These are phyloP conservation scores for Saccharomyces uvarum DNA, from an alignment of 1,139 yeast species.

Conservation along the genomic window DNA sequence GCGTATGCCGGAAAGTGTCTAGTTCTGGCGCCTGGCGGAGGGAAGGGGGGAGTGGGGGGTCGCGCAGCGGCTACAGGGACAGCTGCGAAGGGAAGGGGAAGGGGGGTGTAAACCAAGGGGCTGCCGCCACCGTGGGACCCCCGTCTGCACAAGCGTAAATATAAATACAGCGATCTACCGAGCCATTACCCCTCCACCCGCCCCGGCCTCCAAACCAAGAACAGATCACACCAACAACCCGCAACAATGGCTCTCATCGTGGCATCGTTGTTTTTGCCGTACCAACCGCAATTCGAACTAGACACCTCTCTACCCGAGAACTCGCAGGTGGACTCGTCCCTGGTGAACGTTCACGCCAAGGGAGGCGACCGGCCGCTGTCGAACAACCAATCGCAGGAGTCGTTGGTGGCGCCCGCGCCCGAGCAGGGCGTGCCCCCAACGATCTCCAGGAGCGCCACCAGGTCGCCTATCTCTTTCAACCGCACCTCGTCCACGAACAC, in stretches of 20 bases:
- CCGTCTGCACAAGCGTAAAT: background rate
- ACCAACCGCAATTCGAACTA: slow-evolving; percentile 32
- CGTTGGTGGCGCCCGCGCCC: slow-evolving; percentile 9
- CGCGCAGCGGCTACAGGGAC: background rate
- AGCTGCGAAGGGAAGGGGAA: background rate
- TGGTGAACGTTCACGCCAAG: slow-evolving; percentile 15
- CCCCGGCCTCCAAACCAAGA: background rate
- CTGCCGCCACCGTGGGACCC: background rate
- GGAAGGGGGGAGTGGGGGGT: background rate
- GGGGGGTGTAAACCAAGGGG: background rate
- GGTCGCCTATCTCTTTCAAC: slow-evolving; percentile 3
- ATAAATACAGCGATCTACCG: background rate
- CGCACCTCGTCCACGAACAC: slow-evolving; percentile 7
- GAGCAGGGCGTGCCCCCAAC: slow-evolving; percentile 3
- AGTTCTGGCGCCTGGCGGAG: background rate
- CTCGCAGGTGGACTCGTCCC: slow-evolving; percentile 22
- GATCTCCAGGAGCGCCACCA: slow-evolving; percentile 5
- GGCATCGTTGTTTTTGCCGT: slow-evolving; percentile 31
- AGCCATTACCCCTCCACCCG: background rate
- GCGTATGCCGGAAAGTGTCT: background rate
- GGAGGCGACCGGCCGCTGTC: slow-evolving; percentile 9
- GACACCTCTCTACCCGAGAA: slow-evolving; percentile 19
- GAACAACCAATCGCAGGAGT: slow-evolving; percentile 9
- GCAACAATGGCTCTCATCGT: slow-evolving; percentile 28
- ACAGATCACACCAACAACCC: background rate